A percentile compares a stretch with the other conserved stretches of the same genome.
Conservation (phyloP, 2,329 filamentous ascomycete species). For the Teratosphaeria nubilosa region DNA sequence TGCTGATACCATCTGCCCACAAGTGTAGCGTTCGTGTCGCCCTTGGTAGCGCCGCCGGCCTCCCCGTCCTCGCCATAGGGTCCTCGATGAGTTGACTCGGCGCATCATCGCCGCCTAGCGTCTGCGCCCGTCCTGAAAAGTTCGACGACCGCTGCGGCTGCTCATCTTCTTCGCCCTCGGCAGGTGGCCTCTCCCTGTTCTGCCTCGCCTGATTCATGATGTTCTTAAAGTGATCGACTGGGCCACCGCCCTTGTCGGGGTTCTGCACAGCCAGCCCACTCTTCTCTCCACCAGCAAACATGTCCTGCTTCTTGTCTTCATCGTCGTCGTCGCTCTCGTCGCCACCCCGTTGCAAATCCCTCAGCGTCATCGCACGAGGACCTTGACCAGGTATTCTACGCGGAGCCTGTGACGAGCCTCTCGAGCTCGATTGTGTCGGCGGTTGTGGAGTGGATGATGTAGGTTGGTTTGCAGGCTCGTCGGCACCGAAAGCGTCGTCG, state of each 20-base stretch:
- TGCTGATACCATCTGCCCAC: constrained; percentile 76
- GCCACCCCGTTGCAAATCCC: constrained; percentile 41
- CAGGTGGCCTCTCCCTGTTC: constrained; percentile 48
- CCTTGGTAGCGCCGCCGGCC: constrained; percentile 27
- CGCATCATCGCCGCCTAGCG: constrained; percentile 66
- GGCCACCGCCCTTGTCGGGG: constrained; percentile 39
- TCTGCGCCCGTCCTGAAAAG: constrained; percentile 64
- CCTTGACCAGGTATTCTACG: constrained; percentile 11
- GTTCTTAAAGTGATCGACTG: constrained; percentile 39
- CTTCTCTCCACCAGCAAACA: constrained; percentile 80
- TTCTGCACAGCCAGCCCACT: constrained; percentile 62
- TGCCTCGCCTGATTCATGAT: constrained; percentile 39
- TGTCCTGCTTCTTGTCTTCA: constrained; percentile 53
- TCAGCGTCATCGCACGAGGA: constrained; percentile 30
- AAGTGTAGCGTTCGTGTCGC: constrained; percentile 64
- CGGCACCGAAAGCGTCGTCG: constrained; percentile 24
- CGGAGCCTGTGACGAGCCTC: constrained; percentile 1
- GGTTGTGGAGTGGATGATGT: constrained; percentile 13
- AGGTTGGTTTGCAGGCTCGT: constrained; percentile 5
- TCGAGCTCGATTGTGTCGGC: constrained; percentile 13
- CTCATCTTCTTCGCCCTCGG: constrained; percentile 35
- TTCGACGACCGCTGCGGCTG: constrained; percentile 23
- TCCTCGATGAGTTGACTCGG: constrained; percentile 61
- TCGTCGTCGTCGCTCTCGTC: constrained; percentile 54
- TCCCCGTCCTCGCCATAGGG: constrained; percentile 30